Base-by-base conservation (phyloP, 2,329 filamentous ascomycete species). In the Xylariaceae sp. region DNA sequence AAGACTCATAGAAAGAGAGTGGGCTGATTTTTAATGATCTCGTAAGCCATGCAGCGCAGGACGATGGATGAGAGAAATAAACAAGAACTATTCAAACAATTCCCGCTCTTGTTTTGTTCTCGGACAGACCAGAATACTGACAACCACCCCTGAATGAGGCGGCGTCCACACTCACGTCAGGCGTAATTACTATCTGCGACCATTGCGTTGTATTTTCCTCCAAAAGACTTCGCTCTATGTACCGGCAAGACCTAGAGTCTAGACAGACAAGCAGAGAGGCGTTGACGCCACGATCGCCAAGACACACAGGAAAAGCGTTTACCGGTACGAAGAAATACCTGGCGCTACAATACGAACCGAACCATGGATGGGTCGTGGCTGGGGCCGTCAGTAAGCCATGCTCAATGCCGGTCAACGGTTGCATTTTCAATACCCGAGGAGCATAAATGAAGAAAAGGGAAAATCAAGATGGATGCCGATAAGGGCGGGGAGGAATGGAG, bases 331-430 rank as follows among this genome's bases (percentile, higher is more conserved):
- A 5, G 23, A 30, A 30, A 30, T 42, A 13, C 37, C 8, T 13
- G 9, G 9, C 11, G 9, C 37, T 42, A 9, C 37, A 2, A 10
- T 42, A 13, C 9, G 11, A 13, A 10, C 37, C 37, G 8, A 42
- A 10, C 37, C 37, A 42, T 42, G 9, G 11, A 9, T 42, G 37
- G 37, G 9, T 42, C 37, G 37, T 8, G 2, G 37, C 9, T 42
- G 18, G 17, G 47, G 39, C 23, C 39, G 11, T 13, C 37, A 9
- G 11, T 42, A 50, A 56, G 45, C 50, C 48, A 59, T 34, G 42
- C 37, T 9, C 30, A 52, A 62, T 59, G 60, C 60, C 58, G 55
- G 51, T 11, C 49, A 56, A 60, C 48, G 17, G 60, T 62, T 51
- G 57, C 11, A 42, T 9, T 9, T 13, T 42, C 11, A 13, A 42